Evolutionary conservation across 805 yeast species (phyloP).

Genomic region (Candida sakaeoensis): DNA sequence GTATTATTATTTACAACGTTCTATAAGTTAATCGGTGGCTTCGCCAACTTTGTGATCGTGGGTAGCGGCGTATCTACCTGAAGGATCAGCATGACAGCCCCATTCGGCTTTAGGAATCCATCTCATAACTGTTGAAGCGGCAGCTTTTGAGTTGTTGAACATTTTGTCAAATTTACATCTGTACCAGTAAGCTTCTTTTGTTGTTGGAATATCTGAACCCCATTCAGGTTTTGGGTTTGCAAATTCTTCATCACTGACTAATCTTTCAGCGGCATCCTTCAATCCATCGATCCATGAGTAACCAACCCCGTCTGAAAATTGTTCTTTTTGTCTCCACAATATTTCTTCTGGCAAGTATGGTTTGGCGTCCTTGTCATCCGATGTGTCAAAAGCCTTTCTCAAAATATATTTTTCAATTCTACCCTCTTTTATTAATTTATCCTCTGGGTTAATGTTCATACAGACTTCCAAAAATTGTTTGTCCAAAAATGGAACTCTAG

Average conservation of each 20-base stretch:
- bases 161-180: conserved; percentile 92
- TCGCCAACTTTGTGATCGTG: conserved; percentile 58
- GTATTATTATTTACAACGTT: conserved; percentile 1
- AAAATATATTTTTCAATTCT: conserved; percentile 91
- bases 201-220: conserved; percentile 93
- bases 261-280: conserved; percentile 89
- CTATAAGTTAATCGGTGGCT: neutral
- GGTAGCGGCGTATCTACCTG: conserved; percentile 92
- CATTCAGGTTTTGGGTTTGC: conserved; percentile 90
- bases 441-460: conserved; percentile 92
- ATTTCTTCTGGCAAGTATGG: conserved; percentile 96
- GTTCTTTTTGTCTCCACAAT: conserved; percentile 99
- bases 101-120: conserved; percentile 99
- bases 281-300: conserved; percentile 98
- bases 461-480: conserved; percentile 85
- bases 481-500: conserved; percentile 98
- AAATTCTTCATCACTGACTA: conserved; percentile 85
- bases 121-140: conserved; percentile 96
- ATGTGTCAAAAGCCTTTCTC: conserved; percentile 96
- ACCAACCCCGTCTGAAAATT: conserved; percentile 99
- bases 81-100: conserved; percentile 99
- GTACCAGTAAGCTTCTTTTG: conserved; percentile 99
- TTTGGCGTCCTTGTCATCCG: conserved; percentile 68
- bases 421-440: conserved; percentile 79
- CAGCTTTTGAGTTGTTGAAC: conserved; percentile 75